phyloP scores from a whole-genome alignment of 1,284 basidiomycete species.

The Sutorius eximius region DNA sequence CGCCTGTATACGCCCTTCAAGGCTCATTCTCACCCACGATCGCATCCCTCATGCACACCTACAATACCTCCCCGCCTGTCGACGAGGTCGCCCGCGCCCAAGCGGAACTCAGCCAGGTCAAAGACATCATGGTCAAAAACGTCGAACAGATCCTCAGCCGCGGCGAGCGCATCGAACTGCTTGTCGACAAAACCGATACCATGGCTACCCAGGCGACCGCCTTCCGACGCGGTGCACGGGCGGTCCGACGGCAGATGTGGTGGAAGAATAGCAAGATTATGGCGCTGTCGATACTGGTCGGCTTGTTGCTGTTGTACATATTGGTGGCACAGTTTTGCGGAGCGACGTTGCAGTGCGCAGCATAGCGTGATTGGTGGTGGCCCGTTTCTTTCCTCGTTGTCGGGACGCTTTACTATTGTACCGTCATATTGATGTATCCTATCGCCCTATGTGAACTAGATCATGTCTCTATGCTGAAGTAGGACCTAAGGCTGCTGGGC shows the following conservation, averaged over 20 bases:
- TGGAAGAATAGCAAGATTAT: slow-evolving; percentile 88
- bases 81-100: slow-evolving; percentile 92
- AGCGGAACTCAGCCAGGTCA: slow-evolving; percentile 88
- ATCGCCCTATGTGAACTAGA: neutral
- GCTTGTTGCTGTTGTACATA: slow-evolving; percentile 73
- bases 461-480: neutral
- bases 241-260: slow-evolving; percentile 92
- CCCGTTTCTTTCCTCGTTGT: neutral
- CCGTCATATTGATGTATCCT: slow-evolving; percentile 8
- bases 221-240: slow-evolving; percentile 88
- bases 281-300: slow-evolving; percentile 71
- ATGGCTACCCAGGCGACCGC: slow-evolving; percentile 96
- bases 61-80: slow-evolving; percentile 86
- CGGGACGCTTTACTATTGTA: slow-evolving; percentile 5
- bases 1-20: slow-evolving; percentile 67
- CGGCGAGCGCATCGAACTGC: slow-evolving; percentile 93
- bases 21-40: slow-evolving; percentile 67
- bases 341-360: slow-evolving; percentile 63
- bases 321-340: slow-evolving; percentile 88
- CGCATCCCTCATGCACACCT: slow-evolving; percentile 76
- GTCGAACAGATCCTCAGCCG: slow-evolving; percentile 92
- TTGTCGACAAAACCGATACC: slow-evolving; percentile 96
- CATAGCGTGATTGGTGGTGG: slow-evolving; percentile 12
- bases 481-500: too few relatives aligned
- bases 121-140: slow-evolving; percentile 97